These are phyloP conservation scores for Curvularia sp. DNA, from an alignment of 2,329 filamentous ascomycete genomes.

Conservation along the genomic window DNA sequence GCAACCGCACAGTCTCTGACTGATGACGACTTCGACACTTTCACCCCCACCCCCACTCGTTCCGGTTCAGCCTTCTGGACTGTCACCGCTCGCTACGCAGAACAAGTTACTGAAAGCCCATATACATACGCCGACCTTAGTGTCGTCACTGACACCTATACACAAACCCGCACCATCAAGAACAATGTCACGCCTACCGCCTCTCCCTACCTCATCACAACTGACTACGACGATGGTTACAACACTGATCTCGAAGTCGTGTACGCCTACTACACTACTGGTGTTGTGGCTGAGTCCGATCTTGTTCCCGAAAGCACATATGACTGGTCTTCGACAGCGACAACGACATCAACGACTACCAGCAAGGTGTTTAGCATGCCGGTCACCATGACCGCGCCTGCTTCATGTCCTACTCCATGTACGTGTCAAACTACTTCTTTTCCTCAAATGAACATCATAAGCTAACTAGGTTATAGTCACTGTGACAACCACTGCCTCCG, in stretches of 20 bases:
- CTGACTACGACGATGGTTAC: conserved; percentile 16
- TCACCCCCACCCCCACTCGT: neutral
- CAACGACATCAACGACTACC: conserved; percentile 15
- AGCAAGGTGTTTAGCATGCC: conserved; percentile 35
- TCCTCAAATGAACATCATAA: neutral
- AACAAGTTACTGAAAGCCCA: conserved; percentile 19
- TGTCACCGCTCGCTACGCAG: conserved; percentile 29
- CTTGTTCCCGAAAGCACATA: conserved; percentile 25
- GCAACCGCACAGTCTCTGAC: conserved; percentile 21
- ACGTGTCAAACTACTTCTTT: neutral
- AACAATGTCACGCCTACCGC: conserved; percentile 35
- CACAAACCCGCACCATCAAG: conserved; percentile 30
- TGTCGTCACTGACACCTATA: conserved; percentile 22
- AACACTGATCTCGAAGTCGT: conserved; percentile 24
- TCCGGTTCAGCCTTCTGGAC: conserved; percentile 34
- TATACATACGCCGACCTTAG: conserved; percentile 24
- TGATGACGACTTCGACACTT: conserved; percentile 3
- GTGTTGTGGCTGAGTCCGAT: conserved; percentile 35
- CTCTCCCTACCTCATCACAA: conserved; percentile 23
- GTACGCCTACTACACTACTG: conserved; percentile 31
- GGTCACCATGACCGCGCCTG: conserved; percentile 42
- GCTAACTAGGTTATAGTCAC: conserved; percentile 17
- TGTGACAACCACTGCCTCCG: conserved; percentile 26
- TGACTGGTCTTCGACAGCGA: conserved; percentile 16
- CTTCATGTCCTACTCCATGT: conserved; percentile 36